Base-by-base conservation (phyloP, 441 rosid genomes). In the Populus hybrid region DNA sequence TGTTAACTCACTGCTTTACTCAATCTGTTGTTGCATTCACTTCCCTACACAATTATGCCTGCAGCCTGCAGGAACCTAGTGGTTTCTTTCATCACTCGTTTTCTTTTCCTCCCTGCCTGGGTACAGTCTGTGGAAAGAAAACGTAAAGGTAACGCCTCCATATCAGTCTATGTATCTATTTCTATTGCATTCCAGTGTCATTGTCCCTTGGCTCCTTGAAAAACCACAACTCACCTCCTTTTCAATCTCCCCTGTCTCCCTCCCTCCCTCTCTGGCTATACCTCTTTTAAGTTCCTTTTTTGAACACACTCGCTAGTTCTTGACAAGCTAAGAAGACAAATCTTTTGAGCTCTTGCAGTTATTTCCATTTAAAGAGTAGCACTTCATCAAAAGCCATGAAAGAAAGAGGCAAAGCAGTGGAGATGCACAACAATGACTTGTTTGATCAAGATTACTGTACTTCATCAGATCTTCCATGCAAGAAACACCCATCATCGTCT, bases 91-190 rank as follows among this genome's bases (percentile, higher is more conserved):
- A 79, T 82, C 86, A 81, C 76, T 64, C 73, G 4, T 29, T 29
- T 29, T 29, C 31, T 29, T 29, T 29, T 29, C 31, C 31, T 29
- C 4, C 31, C 31, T 29, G 31, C 4, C 4, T 29, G 28, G 21
- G 3, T 82, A 18, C 87, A 76, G 77, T 77, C 31, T 78, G 76
- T 71, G 50, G 29, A 40, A 83, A 74, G 87, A 68, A 85, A 88
- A 86, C 92, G 93, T 92, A 88, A 90, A 89, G 90, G 76, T 75
- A 81, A 92, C 87, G 92, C 90, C 71, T 83, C 88, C 64, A 82
- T 78, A 68, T 81, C 76, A 75, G 80, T 79, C 83, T 79, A 78
- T 68, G 79, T 75, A 61, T 83, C 80, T 76, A 12, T 73, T 61
- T 53, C 9, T 74, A 29, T 29, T 40, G 0, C 50, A 40, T 40